These are phyloP conservation scores for Sutorius australiensis DNA, from an alignment of 768 basidiomycete species.

Conservation along the genomic window DNA sequence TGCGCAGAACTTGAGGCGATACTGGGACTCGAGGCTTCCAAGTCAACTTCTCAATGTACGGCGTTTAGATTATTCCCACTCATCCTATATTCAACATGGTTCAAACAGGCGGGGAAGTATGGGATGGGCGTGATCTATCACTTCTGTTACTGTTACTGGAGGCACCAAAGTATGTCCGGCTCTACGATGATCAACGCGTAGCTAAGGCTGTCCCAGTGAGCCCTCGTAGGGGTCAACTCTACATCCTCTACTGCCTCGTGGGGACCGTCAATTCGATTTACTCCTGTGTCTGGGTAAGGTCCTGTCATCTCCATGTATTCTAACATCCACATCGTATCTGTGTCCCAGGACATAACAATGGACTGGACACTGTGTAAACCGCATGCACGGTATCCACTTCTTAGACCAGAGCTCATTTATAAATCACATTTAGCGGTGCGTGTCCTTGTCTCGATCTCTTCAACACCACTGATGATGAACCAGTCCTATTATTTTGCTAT, in stretches of 20 bases:
- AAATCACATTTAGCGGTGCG: slow-evolving; percentile 55
- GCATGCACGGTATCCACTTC: slow-evolving; percentile 50
- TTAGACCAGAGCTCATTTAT: slow-evolving; percentile 78
- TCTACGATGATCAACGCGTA: neutral
- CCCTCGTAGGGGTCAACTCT: slow-evolving; percentile 41
- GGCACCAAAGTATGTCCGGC: slow-evolving; percentile 48
- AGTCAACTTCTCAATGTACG: slow-evolving; percentile 88
- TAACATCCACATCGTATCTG: neutral
- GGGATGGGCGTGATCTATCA: slow-evolving; percentile 59
- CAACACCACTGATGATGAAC: neutral
- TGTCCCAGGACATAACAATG: slow-evolving; percentile 73
- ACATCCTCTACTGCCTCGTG: slow-evolving; percentile 67
- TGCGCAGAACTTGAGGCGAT: slow-evolving; percentile 86
- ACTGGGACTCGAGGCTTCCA: slow-evolving; percentile 63
- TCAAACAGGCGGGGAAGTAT: slow-evolving; percentile 79
- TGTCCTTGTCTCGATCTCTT: neutral
- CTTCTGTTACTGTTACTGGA: slow-evolving; percentile 75
- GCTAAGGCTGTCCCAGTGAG: slow-evolving; percentile 22
- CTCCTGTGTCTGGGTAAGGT: slow-evolving; percentile 70
- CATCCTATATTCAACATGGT: neutral
- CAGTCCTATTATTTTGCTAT: slow-evolving; percentile 79
- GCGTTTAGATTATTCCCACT: slow-evolving; percentile 1
- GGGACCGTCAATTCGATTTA: slow-evolving; percentile 66
- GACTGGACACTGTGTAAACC: slow-evolving; percentile 85
- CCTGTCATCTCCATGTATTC: neutral